Evolutionary conservation across 2,329 filamentous ascomycete genomes (phyloP).

Genomic region (Neofusicoccum cordaticola): DNA sequence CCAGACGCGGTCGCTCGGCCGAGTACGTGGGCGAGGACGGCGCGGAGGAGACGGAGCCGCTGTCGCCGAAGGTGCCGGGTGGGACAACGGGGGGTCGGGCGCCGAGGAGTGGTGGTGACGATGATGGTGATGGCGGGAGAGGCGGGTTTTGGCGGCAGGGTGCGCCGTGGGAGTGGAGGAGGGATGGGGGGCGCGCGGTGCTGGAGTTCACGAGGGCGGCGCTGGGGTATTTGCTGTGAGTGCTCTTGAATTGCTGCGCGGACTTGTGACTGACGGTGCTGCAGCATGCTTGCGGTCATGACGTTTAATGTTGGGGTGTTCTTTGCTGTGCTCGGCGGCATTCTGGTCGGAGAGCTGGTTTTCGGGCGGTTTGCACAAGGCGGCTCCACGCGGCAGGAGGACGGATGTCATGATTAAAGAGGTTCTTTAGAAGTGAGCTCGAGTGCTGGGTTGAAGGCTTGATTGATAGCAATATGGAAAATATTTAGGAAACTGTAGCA

Average conservation of each 20-base stretch:
- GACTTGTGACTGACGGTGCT: not conserved
- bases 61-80: slow-evolving; percentile 19
- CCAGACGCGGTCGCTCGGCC: not conserved
- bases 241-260: not conserved
- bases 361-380: slow-evolving; percentile 29
- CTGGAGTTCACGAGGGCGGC: slow-evolving; percentile 28
- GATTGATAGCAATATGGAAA: too few species aligned
- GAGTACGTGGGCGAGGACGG: slow-evolving; percentile 16
- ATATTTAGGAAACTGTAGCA: too few species aligned
- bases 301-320: slow-evolving; percentile 32
- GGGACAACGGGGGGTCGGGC: too few species aligned
- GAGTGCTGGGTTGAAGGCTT: too few species aligned
- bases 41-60: slow-evolving; percentile 22
- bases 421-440: too few species aligned
- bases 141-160: slow-evolving; percentile 24
- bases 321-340: slow-evolving; percentile 30
- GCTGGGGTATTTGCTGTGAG: slow-evolving; percentile 31
- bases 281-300: slow-evolving; percentile 33
- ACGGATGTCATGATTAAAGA: slow-evolving; percentile 27
- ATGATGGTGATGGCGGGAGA: slow-evolving; percentile 3
- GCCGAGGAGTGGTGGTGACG: not conserved
- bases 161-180: slow-evolving; percentile 24
- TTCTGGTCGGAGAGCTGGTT: slow-evolving; percentile 28
- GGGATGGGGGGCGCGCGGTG: slow-evolving; percentile 23
- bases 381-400: slow-evolving; percentile 24